A percentile compares a stretch with the other conserved stretches of the same genome.
These are phyloP conservation scores for Cladosporium sp. DNA, from an alignment of 2,329 filamentous ascomycete genomes.

Conservation along the genomic window DNA sequence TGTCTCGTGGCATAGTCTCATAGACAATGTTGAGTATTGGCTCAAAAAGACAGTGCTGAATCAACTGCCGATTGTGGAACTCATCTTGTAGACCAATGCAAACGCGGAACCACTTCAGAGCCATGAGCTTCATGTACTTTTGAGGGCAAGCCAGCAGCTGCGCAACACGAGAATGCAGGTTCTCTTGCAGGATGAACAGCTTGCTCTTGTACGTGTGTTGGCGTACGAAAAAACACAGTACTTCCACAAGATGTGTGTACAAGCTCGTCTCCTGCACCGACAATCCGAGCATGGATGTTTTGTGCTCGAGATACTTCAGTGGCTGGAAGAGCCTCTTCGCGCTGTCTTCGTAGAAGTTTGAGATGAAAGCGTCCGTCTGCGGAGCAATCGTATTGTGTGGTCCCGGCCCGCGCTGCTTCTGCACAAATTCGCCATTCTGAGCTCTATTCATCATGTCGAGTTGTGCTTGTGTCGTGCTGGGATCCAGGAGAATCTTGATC, in stretches of 20 bases:
- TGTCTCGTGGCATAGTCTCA: slow-evolving; percentile 85
- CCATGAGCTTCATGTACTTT: slow-evolving; percentile 88
- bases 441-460: slow-evolving; percentile 55
- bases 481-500: slow-evolving; percentile 86
- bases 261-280: slow-evolving; percentile 82
- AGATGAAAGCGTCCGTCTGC: slow-evolving; percentile 80
- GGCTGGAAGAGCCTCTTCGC: slow-evolving; percentile 83
- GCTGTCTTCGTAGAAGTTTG: slow-evolving; percentile 84
- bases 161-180: slow-evolving; percentile 71
- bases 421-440: slow-evolving; percentile 61
- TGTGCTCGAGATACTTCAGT: slow-evolving; percentile 71
- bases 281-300: slow-evolving; percentile 51
- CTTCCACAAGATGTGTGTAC: slow-evolving; percentile 86
- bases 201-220: slow-evolving; percentile 85
- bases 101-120: slow-evolving; percentile 89
- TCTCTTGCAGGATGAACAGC: slow-evolving; percentile 78
- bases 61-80: slow-evolving; percentile 83
- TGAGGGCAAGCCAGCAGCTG: slow-evolving; percentile 79
- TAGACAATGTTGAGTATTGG: slow-evolving; percentile 81
- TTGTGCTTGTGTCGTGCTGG: slow-evolving; percentile 56
- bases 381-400: slow-evolving; percentile 40
- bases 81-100: slow-evolving; percentile 83
- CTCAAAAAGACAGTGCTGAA: slow-evolving; percentile 74
- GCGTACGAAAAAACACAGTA: slow-evolving; percentile 88
- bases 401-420: slow-evolving; percentile 52